These are phyloP conservation scores for Penicillium concentricum DNA, from an alignment of 2,329 filamentous ascomycete genomes.

Conservation along the genomic window DNA sequence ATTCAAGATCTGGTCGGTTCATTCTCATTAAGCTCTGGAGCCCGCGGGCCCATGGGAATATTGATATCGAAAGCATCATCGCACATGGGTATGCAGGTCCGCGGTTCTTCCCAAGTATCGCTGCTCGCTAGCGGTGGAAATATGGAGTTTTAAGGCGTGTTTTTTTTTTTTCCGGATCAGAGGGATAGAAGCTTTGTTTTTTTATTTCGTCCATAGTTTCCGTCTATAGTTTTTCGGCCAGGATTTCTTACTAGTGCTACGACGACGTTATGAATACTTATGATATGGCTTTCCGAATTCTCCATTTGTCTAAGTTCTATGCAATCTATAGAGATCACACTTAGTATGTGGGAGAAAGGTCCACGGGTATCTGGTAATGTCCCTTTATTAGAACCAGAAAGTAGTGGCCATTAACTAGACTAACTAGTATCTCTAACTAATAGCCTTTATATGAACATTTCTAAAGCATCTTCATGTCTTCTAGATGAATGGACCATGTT, in stretches of 20 bases:
- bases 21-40: slow-evolving; percentile 91
- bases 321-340: neutral
- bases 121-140: neutral
- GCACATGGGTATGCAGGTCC: slow-evolving; percentile 82
- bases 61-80: slow-evolving; percentile 84
- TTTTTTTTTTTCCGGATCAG: neutral
- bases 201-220: neutral
- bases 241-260: neutral
- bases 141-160: neutral
- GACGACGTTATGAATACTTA: slow-evolving; percentile 4
- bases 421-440: neutral
- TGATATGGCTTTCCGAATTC: neutral
- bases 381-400: neutral
- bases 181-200: neutral
- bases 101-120: slow-evolving; percentile 69
- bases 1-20: slow-evolving; percentile 67
- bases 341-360: neutral
- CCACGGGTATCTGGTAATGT: neutral
- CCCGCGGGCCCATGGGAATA: slow-evolving; percentile 70
- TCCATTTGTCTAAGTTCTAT: neutral
- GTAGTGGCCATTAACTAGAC: neutral
- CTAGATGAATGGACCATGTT: too few relatives aligned
- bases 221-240: neutral
- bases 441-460: too few relatives aligned
- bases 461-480: too few relatives aligned